phyloP scores from a whole-genome alignment of 805 yeast genomes.

The Lipomyces lipofer region DNA sequence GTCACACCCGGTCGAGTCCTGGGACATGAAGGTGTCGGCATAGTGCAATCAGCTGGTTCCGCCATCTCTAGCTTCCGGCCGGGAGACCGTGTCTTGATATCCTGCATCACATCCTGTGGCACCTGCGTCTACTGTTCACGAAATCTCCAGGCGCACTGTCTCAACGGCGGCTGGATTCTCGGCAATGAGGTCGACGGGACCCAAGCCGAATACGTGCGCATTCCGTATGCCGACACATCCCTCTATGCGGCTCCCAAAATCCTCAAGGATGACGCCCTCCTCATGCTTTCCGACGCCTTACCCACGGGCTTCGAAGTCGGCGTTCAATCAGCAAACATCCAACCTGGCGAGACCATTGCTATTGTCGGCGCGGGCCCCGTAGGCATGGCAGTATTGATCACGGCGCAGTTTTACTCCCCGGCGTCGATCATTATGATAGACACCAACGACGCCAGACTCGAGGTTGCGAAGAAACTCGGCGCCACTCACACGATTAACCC shows the following conservation, averaged over 20 bases:
- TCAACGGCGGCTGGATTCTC: constrained; percentile 39
- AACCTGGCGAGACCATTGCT: constrained; percentile 24
- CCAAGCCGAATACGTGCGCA: constrained; percentile 61
- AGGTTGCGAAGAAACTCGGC: constrained; percentile 20
- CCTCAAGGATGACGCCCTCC: constrained; percentile 22
- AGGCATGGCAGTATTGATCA: constrained; percentile 24
- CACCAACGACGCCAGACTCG: constrained; percentile 24
- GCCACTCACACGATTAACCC: constrained; percentile 24
- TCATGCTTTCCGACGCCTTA: constrained; percentile 29
- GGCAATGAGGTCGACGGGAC: constrained; percentile 50
- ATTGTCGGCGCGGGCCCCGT: constrained; percentile 29
- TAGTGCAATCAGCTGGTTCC: constrained; percentile 46
- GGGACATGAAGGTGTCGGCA: constrained; percentile 48
- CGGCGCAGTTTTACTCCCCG: constrained; percentile 26
- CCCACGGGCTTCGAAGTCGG: constrained; percentile 30
- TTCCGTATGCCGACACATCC: constrained; percentile 57
- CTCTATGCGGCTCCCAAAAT: constrained; percentile 47
- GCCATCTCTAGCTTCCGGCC: constrained; percentile 41
- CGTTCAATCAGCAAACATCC: constrained; percentile 17
- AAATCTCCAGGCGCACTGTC: constrained; percentile 34
- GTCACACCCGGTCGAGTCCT: constrained; percentile 45
- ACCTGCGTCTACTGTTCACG: constrained; percentile 54
- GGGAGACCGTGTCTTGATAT: constrained; percentile 52
- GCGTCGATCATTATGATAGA: constrained; percentile 29
- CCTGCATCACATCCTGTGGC: constrained; percentile 61